phyloP scores from a whole-genome alignment of 495 filamentous ascomycete genomes.

The Penicillium goetzii region DNA sequence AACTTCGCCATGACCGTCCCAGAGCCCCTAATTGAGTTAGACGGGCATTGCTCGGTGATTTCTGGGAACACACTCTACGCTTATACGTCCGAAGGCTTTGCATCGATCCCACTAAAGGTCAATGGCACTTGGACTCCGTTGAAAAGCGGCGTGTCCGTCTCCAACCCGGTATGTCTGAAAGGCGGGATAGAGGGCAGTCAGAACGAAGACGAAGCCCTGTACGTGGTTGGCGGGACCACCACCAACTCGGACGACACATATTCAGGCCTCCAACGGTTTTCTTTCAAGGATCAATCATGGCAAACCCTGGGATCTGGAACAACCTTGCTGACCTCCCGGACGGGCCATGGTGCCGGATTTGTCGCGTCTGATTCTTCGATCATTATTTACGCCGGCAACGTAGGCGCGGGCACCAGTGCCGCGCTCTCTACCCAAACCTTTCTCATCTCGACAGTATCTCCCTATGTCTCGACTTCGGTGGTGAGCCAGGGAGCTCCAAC shows the following conservation, averaged over 20 bases:
- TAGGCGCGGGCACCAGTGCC: conserved; percentile 61
- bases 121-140: conserved; percentile 74
- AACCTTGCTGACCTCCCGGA: conserved; percentile 65
- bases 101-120: conserved; percentile 67
- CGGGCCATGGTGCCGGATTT: conserved; percentile 76
- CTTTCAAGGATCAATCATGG: conserved; percentile 78
- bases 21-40: conserved; percentile 64
- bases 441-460: conserved; percentile 62
- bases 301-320: conserved; percentile 60
- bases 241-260: conserved; percentile 54
- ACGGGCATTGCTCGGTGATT: conserved; percentile 80
- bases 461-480: conserved; percentile 60
- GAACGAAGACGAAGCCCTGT: conserved; percentile 67
- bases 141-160: conserved; percentile 63
- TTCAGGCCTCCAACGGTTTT: conserved; percentile 81
- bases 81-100: conserved; percentile 75
- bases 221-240: conserved; percentile 77
- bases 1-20: conserved; percentile 62
- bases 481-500: conserved; percentile 60
- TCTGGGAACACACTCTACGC: conserved; percentile 84
- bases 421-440: conserved; percentile 74
- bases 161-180: conserved; percentile 76
- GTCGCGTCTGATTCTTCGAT: conserved; percentile 71
- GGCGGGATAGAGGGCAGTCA: conserved; percentile 53
- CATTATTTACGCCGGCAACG: conserved; percentile 61